A percentile compares a stretch with the other conserved stretches of the same genome.
Conservation (phyloP, 2,329 filamentous ascomycete genomes). For the Magnaporthales sp. region DNA sequence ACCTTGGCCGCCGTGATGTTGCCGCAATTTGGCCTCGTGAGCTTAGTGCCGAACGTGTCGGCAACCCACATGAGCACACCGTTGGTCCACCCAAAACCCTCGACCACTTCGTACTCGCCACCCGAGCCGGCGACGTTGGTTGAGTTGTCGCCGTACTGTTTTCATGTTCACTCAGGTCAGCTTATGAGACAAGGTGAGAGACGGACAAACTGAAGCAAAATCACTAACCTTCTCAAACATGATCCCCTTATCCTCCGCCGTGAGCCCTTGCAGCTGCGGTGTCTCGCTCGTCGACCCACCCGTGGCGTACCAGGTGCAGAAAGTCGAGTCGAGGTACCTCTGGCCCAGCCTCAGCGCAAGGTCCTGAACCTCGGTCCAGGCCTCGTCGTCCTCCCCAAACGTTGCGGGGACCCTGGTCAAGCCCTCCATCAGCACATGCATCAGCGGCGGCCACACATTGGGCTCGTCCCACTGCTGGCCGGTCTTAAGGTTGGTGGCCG, state of each 20-base stretch:
- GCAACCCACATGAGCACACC: constrained; percentile 59
- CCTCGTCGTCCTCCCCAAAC: constrained; percentile 41
- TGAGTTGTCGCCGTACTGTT: constrained; percentile 45
- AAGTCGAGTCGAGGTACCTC: constrained; percentile 58
- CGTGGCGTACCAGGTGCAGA: constrained; percentile 62
- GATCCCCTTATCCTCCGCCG: constrained; percentile 37
- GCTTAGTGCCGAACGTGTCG: constrained; percentile 48
- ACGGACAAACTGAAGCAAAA: background rate
- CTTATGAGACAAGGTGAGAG: background rate
- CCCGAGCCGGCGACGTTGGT: constrained; percentile 54
- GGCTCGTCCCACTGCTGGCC: constrained; percentile 64
- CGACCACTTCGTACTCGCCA: constrained; percentile 61
- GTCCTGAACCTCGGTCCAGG: constrained; percentile 42
- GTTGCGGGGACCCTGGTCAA: constrained; percentile 51
- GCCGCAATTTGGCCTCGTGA: constrained; percentile 47
- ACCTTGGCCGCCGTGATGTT: constrained; percentile 34
- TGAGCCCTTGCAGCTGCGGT: constrained; percentile 39
- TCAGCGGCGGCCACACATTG: constrained; percentile 61
- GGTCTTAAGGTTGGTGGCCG: constrained; percentile 51
- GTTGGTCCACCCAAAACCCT: constrained; percentile 65
- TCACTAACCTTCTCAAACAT: constrained; percentile 47
- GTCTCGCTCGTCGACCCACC: constrained; percentile 49
- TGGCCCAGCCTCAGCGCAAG: constrained; percentile 52
- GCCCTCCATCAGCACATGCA: constrained; percentile 55
- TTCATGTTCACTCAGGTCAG: constrained; percentile 26